phyloP scores from a whole-genome alignment of 192 early-diverging fungal genomes.

The Pilobolus umbonatus region DNA sequence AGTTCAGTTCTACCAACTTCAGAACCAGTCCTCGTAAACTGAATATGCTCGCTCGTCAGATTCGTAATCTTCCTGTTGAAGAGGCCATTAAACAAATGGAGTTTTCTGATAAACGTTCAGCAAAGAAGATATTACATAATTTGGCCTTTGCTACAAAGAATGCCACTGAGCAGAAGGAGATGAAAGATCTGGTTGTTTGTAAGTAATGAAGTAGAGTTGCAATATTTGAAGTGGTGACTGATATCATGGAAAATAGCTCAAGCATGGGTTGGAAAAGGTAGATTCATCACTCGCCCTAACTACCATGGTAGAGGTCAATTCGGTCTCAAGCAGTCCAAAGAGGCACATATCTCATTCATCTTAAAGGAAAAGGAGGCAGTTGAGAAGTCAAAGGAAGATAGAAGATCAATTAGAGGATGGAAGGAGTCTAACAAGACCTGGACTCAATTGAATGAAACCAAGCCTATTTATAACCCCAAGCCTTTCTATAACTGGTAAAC shows the following conservation, averaged over 20 bases:
- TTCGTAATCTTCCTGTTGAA: slow-evolving; percentile 55
- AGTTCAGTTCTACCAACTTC: slow-evolving; percentile 62
- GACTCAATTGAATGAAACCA: slow-evolving; percentile 64
- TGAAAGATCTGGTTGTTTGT: slow-evolving; percentile 58
- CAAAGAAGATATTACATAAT: slow-evolving; percentile 57
- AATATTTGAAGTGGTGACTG: neutral
- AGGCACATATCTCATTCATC: slow-evolving; percentile 77
- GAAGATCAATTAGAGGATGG: slow-evolving; percentile 59
- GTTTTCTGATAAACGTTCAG: slow-evolving; percentile 65
- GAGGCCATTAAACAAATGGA: slow-evolving; percentile 79
- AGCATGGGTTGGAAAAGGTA: slow-evolving; percentile 86
- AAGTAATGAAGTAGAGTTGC: neutral
- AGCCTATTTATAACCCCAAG: slow-evolving; percentile 68
- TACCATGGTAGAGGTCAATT: slow-evolving; percentile 74
- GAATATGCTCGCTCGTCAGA: slow-evolving; percentile 65
- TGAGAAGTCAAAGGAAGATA: slow-evolving; percentile 26
- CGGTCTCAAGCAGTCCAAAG: slow-evolving; percentile 71
- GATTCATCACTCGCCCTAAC: slow-evolving; percentile 67
- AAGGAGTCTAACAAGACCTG: slow-evolving; percentile 64
- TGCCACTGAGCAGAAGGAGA: slow-evolving; percentile 56
- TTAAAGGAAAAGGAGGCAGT: slow-evolving; percentile 70
- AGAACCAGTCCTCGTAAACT: slow-evolving; percentile 67
- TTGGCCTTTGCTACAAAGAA: slow-evolving; percentile 66
- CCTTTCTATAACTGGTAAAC: slow-evolving; percentile 75
- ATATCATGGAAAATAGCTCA: slow-evolving; percentile 40